Conservation (phyloP, 306 rosid species). For the Gleditsia sinensis region DNA sequence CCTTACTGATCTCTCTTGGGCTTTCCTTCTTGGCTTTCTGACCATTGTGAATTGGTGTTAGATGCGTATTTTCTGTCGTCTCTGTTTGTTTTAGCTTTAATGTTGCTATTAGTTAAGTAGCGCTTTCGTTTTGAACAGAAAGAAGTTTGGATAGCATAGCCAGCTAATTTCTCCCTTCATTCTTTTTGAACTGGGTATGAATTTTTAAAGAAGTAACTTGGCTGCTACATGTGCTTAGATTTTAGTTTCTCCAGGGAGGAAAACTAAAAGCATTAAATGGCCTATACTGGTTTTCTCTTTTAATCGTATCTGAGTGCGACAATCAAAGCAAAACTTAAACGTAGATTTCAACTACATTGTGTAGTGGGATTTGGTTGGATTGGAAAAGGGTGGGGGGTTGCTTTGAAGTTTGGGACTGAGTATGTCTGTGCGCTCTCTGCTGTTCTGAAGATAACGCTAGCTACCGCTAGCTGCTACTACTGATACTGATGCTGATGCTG, state of each 20-base stretch:
- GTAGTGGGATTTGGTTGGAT: not conserved
- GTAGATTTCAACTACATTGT: not conserved
- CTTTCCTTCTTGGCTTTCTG: not conserved
- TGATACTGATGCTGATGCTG: not conserved
- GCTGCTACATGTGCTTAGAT: not conserved
- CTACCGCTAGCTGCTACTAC: not conserved
- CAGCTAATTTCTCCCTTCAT: not conserved
- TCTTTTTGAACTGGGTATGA: not conserved
- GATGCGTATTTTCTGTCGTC: not conserved
- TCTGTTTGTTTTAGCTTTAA: constrained; percentile 5
- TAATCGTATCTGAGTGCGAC: not conserved
- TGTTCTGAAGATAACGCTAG: constrained; percentile 25
- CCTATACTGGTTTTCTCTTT: too few species aligned
- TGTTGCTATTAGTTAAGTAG: constrained; percentile 22
- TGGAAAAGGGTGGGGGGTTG: not conserved
- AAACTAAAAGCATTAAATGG: too few species aligned
- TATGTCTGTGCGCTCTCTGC: constrained; percentile 1
- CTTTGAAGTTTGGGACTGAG: constrained; percentile 47
- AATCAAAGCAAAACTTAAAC: not conserved
- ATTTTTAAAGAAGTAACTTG: not conserved
- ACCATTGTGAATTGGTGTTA: constrained; percentile 25
- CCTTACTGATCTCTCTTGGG: constrained; percentile 48
- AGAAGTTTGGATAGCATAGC: constrained; percentile 7
- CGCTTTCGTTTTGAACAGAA: constrained; percentile 10
- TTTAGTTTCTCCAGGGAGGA: not conserved